These are phyloP conservation scores for Pyrenula aspistea DNA, from an alignment of 495 filamentous ascomycete genomes.

Conservation along the genomic window DNA sequence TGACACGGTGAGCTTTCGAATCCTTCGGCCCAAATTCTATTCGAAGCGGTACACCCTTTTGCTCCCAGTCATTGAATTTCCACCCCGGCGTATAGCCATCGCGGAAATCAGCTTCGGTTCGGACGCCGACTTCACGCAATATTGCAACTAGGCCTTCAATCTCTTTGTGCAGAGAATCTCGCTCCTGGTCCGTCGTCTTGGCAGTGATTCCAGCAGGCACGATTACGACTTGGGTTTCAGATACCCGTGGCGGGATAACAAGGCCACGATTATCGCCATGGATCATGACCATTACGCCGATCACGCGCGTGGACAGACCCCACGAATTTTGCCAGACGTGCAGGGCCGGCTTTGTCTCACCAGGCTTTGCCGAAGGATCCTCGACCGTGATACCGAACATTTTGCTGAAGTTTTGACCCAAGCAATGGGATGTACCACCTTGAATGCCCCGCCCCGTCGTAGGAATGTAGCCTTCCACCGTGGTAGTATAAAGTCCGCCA, in stretches of 20 bases:
- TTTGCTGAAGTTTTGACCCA: constrained; percentile 94
- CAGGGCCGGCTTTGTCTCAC: constrained; percentile 55
- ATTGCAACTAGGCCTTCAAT: constrained; percentile 53
- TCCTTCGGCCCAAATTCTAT: constrained; percentile 95
- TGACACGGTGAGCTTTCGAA: constrained; percentile 68
- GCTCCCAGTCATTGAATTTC: constrained; percentile 98
- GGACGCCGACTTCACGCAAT: constrained; percentile 54
- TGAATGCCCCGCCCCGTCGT: constrained; percentile 93
- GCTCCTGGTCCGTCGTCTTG: constrained; percentile 68
- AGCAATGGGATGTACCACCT: constrained; percentile 83
- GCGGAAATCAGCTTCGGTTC: constrained; percentile 62
- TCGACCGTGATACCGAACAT: constrained; percentile 98
- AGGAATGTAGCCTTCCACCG: constrained; percentile 90
- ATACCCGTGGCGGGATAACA: constrained; percentile 80
- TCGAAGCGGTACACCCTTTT: constrained; percentile 85
- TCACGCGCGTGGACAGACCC: constrained; percentile 89
- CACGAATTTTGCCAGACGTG: constrained; percentile 97
- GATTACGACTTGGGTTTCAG: constrained; percentile 72
- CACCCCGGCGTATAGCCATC: constrained; percentile 85
- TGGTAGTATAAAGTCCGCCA: constrained; percentile 89
- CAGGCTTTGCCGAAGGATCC: constrained; percentile 67
- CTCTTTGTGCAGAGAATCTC: constrained; percentile 55
- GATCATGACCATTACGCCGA: constrained; percentile 97
- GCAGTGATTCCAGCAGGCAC: constrained; percentile 91
- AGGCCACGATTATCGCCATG: constrained; percentile 92